Percentiles rank a stretch among this genome's conserved stretches.
phyloP scores from a whole-genome alignment of 306 rosid genomes.

The Glycine tomentella region DNA sequence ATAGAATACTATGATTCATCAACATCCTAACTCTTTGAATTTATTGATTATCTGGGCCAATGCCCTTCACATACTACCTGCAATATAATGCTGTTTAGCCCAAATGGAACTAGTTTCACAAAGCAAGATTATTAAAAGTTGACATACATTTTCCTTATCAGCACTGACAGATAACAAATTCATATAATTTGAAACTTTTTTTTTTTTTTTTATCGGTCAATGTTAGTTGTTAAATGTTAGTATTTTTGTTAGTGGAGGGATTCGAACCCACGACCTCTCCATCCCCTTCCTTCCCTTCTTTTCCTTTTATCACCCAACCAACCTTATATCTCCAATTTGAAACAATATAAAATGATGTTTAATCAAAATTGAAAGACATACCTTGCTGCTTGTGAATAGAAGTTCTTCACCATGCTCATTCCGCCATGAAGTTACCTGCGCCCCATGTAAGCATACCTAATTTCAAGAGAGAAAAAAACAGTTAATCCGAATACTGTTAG shows the following conservation, averaged over 20 bases:
- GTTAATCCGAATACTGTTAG: constrained; percentile 35
- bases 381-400: constrained; percentile 94
- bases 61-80: constrained; percentile 2
- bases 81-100: neutral
- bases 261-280: too few relatives aligned
- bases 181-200: neutral
- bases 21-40: constrained; percentile 9
- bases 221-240: too few relatives aligned
- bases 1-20: constrained; percentile 17
- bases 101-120: constrained; percentile 21
- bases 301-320: too few relatives aligned
- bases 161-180: constrained; percentile 16
- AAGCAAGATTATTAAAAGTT: constrained; percentile 11
- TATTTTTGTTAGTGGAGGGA: too few relatives aligned
- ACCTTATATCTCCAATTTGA: too few relatives aligned
- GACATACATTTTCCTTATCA: constrained; percentile 35
- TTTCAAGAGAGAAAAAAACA: constrained; percentile 34
- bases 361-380: constrained; percentile 33
- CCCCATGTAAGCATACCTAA: constrained; percentile 93
- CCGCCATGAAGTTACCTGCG: constrained; percentile 92
- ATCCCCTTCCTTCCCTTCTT: too few relatives aligned
- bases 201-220: too few relatives aligned
- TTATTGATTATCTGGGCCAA: constrained; percentile 10
- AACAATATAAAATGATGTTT: neutral
- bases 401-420: constrained; percentile 90